These are phyloP conservation scores for Colletotrichum orbiculare DNA, from an alignment of 2,329 filamentous ascomycete species.

Conservation along the genomic window DNA sequence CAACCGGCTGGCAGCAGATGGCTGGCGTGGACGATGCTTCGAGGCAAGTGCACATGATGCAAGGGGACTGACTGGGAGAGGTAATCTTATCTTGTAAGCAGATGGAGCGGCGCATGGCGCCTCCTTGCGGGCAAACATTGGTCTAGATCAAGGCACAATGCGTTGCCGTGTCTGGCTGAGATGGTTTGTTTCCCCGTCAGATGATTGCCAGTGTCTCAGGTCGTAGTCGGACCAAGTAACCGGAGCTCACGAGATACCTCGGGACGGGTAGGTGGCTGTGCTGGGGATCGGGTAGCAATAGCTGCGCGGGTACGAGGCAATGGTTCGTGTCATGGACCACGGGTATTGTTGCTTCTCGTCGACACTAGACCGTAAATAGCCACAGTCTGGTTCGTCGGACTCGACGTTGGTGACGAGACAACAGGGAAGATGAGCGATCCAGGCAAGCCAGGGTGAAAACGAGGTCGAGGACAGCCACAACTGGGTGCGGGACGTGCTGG, in stretches of 20 bases:
- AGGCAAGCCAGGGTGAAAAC: neutral
- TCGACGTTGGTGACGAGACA: too few relatives aligned
- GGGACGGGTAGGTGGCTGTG: constrained; percentile 14
- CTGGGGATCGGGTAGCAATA: constrained; percentile 3
- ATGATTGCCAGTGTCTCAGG: constrained; percentile 32
- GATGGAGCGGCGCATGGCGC: neutral
- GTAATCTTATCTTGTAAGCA: neutral
- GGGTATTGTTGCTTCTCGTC: constrained; percentile 2
- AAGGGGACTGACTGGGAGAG: neutral
- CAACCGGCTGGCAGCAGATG: constrained; percentile 15
- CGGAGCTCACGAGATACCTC: constrained; percentile 3
- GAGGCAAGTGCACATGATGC: neutral
- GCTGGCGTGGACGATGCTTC: neutral
- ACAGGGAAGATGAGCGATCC: too few relatives aligned
- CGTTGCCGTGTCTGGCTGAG: neutral
- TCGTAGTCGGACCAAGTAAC: constrained; percentile 3
- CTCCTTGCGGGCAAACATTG: constrained; percentile 4
- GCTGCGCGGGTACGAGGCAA: constrained; percentile 13
- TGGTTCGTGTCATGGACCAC: constrained; percentile 7
- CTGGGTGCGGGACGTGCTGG: constrained; percentile 25
- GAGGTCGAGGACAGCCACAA: constrained; percentile 15
- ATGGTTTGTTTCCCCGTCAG: constrained; percentile 9
- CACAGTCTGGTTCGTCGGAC: neutral
- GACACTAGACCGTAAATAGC: constrained; percentile 21
- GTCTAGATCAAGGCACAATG: constrained; percentile 8